phyloP scores from a whole-genome alignment of 345 rosid species.

The Salix dunnii region DNA sequence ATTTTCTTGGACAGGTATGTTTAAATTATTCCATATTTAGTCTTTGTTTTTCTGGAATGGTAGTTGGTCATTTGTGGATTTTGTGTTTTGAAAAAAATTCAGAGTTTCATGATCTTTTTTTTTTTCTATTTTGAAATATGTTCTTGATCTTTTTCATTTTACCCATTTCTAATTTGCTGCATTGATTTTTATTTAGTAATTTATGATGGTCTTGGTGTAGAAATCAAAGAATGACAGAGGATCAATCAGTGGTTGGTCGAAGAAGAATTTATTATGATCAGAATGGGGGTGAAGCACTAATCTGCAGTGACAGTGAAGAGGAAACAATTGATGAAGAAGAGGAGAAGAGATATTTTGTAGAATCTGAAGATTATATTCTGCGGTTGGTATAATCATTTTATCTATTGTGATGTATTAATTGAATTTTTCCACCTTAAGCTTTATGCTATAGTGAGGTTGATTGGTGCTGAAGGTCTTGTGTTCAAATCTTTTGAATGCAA shows the following conservation, averaged over 20 bases:
- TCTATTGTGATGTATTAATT: constrained; percentile 14
- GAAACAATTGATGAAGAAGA: constrained; percentile 81
- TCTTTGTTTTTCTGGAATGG: not conserved
- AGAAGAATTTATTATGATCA: constrained; percentile 97
- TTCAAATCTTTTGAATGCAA: not conserved
- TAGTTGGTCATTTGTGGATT: not conserved
- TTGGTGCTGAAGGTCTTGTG: not conserved
- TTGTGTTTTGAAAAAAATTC: not conserved
- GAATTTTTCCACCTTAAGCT: not conserved
- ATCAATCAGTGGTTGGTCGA: constrained; percentile 94
- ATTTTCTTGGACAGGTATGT: constrained; percentile 85
- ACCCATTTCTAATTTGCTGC: not conserved
- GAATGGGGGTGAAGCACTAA: constrained; percentile 95
- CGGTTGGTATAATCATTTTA: constrained; percentile 58
- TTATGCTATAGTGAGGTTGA: not conserved
- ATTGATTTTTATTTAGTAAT: not conserved
- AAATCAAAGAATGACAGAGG: constrained; percentile 99
- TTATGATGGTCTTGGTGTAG: constrained; percentile 35
- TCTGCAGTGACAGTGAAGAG: constrained; percentile 99
- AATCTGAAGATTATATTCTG: constrained; percentile 79
- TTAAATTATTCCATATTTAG: not conserved
- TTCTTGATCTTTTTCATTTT: not conserved
- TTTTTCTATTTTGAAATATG: not conserved
- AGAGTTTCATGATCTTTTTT: not conserved
- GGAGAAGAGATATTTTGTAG: constrained; percentile 67